Evolutionary conservation across 768 basidiomycete species (phyloP).

Genomic region (Trametes cingulata): DNA sequence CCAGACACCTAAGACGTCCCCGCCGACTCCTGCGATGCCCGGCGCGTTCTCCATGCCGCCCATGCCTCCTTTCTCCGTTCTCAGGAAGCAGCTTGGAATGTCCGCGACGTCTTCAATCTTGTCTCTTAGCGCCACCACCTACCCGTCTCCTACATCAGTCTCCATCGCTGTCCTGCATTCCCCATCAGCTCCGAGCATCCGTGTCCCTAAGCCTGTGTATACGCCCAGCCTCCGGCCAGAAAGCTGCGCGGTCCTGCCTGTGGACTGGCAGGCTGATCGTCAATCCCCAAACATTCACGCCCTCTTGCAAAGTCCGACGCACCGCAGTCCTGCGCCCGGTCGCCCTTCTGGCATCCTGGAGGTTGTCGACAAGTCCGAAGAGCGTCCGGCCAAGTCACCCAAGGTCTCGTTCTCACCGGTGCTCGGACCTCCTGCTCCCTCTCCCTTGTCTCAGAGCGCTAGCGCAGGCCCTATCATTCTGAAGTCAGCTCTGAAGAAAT

Average conservation of each 20-base stretch:
- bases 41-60: background rate
- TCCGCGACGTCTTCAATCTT: conserved; percentile 9
- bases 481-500: conserved; percentile 7
- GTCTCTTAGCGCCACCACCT: conserved; percentile 1
- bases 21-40: background rate
- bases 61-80: conserved; percentile 3
- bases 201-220: conserved; percentile 16
- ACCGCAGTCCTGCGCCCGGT: conserved; percentile 1
- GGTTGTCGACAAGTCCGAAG: background rate
- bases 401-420: conserved; percentile 15
- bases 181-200: conserved; percentile 1
- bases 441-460: background rate
- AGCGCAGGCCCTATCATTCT: background rate
- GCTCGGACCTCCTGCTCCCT: background rate
- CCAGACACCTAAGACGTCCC: conserved; percentile 23
- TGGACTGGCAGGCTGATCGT: conserved; percentile 5
- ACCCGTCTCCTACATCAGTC: conserved; percentile 3
- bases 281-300: background rate
- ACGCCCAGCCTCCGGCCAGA: conserved; percentile 6
- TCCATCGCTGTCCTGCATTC: conserved; percentile 16
- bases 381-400: background rate
- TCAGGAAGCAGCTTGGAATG: conserved; percentile 12
- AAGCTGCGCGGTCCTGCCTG: conserved; percentile 13
- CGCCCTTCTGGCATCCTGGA: background rate
- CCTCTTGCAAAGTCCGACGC: conserved; percentile 4